Percentiles rank a stretch among this genome's conserved stretches.
Evolutionary conservation across 2,329 filamentous ascomycete genomes (phyloP).

Genomic region (Scytalidium sp.): DNA sequence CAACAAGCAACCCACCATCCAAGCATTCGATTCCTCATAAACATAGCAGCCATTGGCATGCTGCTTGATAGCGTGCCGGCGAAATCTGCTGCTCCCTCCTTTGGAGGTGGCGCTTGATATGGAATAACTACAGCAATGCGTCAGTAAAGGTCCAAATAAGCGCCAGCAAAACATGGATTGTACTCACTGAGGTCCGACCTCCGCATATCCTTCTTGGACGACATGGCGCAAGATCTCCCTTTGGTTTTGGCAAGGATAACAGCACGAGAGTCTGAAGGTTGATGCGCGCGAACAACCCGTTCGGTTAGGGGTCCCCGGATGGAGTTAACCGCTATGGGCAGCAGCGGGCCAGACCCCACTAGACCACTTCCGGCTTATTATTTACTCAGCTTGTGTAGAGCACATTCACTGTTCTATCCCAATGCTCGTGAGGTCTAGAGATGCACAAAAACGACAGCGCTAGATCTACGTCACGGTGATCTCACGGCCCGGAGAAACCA

Average conservation of each 20-base stretch:
- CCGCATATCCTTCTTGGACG: constrained; percentile 73
- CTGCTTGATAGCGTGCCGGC: constrained; percentile 70
- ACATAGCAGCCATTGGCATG: constrained; percentile 94
- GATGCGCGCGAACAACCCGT: neutral
- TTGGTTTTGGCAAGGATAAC: neutral
- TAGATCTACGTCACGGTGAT: no score
- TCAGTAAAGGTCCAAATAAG: neutral
- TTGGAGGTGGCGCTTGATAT: constrained; percentile 72
- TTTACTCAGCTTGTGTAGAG: no score
- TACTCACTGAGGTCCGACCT: constrained; percentile 67
- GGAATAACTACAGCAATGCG: constrained; percentile 66
- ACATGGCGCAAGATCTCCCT: constrained; percentile 42
- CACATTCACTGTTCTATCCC: no score
- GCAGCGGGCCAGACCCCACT: neutral
- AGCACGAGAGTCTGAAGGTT: neutral
- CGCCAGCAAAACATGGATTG: constrained; percentile 6
- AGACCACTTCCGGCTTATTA: neutral
- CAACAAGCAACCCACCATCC: constrained; percentile 49
- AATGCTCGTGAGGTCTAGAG: no score
- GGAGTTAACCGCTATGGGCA: neutral
- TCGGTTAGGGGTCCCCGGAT: neutral
- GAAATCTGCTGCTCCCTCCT: constrained; percentile 65
- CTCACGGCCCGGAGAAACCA: no score
- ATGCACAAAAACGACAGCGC: no score
- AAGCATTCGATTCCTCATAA: constrained; percentile 82